Base-by-base conservation (phyloP, 768 basidiomycete species). In the Mycena vitilis region DNA sequence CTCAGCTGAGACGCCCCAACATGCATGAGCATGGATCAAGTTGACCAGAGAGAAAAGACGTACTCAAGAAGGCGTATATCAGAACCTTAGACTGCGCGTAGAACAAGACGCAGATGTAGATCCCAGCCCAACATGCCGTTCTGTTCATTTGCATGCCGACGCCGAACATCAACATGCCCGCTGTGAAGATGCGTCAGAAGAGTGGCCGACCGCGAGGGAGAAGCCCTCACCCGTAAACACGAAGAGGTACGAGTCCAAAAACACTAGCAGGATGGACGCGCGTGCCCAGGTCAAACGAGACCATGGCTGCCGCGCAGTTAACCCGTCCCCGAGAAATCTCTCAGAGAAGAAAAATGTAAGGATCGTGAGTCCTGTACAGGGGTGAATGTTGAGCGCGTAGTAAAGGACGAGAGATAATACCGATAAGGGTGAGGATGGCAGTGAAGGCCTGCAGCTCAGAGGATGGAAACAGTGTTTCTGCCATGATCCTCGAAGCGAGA, bases 31-130 rank as follows among this genome's bases (percentile, higher is more conserved):
- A 44, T 44, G 10, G 34, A 30, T 20, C 34, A 13, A 36, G n/a
- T 11, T 16, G 61, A 59, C 47, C n/a, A 6, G 47, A 22, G 20
- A 22, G n/a, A n/a, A 48, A n/a, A 48, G 6, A 78, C 81, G 52
- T 45, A 80, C 80, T 78, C 36, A 86, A 78, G 69, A 85, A 87
- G 4, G 79, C 75, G 68, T 86, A 87, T 8, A 86, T 82, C 48
- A 86, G 78, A 8, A 86, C 60, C 66, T 86, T 84, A 10, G 83
- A 80, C 11, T 78, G 73, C 0, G 80, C 77, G 65, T 84, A 84
- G 65, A 84, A 80, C 36, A 73, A 62, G 55, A 86, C 79, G 73
- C 84, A 86, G 36, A 82, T 73, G 63, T 82, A 80, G 55, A 86
- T 83, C 4, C 81, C 85, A 10, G 81, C 71, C 5, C 78, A 74